Percentiles rank a stretch among this genome's conserved stretches.
Conservation (phyloP, 306 rosid species). For the Fragaria vesca region DNA sequence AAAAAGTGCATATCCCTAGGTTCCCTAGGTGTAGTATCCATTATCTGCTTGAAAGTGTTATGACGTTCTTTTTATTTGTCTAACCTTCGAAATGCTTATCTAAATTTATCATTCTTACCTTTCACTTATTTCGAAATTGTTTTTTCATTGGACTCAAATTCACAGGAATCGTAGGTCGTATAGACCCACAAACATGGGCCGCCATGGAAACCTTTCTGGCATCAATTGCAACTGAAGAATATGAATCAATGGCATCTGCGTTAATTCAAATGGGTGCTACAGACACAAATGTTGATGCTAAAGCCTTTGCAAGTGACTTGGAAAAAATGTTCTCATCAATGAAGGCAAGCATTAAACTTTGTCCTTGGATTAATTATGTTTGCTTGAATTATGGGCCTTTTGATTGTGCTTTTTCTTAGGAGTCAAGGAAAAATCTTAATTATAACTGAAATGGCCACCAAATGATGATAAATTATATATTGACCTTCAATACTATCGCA, state of each 20-base stretch:
- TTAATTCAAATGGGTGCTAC: conserved; percentile 98
- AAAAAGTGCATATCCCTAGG: background rate
- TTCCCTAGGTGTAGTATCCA: background rate
- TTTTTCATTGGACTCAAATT: conserved; percentile 13
- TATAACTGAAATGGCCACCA: background rate
- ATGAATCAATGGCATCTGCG: conserved; percentile 87
- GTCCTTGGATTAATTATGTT: background rate
- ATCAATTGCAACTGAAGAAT: conserved; percentile 84
- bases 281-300: conserved; percentile 55
- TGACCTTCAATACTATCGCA: background rate
- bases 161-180: conserved; percentile 90
- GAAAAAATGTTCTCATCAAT: conserved; percentile 78
- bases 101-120: background rate
- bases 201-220: conserved; percentile 92
- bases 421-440: background rate
- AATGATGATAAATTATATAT: background rate
- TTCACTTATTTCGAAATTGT: background rate
- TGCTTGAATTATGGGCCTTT: background rate
- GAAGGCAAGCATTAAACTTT: conserved; percentile 52
- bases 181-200: conserved; percentile 91
- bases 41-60: background rate
- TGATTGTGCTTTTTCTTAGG: background rate
- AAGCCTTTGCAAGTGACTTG: conserved; percentile 79
- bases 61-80: background rate
- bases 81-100: background rate